Evolutionary conservation across 2,329 filamentous ascomycete genomes (phyloP).

Genomic region (Alternaria triticimaculans): DNA sequence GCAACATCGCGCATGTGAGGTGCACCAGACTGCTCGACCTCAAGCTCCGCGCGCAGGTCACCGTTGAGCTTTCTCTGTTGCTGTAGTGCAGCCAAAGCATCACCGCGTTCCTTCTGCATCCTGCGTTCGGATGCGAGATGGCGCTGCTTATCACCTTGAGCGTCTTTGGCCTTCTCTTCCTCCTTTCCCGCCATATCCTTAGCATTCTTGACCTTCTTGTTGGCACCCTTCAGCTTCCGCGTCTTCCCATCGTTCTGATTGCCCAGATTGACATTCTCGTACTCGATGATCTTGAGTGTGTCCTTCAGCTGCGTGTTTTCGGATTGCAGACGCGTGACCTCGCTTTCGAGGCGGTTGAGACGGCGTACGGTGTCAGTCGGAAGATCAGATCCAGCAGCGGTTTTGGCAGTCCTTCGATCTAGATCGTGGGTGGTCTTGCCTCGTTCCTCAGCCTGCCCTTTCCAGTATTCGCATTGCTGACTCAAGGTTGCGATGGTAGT

Average conservation of each 20-base stretch:
- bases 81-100: constrained; percentile 14
- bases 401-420: constrained; percentile 3
- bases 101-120: constrained; percentile 24
- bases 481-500: constrained; percentile 4
- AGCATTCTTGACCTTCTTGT: constrained; percentile 24
- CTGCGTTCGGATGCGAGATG: constrained; percentile 18
- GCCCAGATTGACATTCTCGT: constrained; percentile 10
- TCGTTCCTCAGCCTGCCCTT: constrained; percentile 2
- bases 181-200: constrained; percentile 22
- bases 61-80: constrained; percentile 17
- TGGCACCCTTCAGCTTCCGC: constrained; percentile 23
- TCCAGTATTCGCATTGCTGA: constrained; percentile 9
- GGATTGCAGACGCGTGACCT: constrained; percentile 10
- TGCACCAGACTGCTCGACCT: constrained; percentile 16
- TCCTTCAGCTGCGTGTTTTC: constrained; percentile 18
- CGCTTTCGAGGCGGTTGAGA: constrained; percentile 18
- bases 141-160: constrained; percentile 17
- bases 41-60: constrained; percentile 16
- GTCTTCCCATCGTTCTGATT: constrained; percentile 17
- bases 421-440: constrained; percentile 4
- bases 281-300: constrained; percentile 7
- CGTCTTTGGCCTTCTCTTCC: constrained; percentile 25
- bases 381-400: background rate
- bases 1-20: constrained; percentile 21
- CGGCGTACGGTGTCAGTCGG: constrained; percentile 11